phyloP scores from a whole-genome alignment of 495 filamentous ascomycete genomes.

The Cercophora newfieldiana region DNA sequence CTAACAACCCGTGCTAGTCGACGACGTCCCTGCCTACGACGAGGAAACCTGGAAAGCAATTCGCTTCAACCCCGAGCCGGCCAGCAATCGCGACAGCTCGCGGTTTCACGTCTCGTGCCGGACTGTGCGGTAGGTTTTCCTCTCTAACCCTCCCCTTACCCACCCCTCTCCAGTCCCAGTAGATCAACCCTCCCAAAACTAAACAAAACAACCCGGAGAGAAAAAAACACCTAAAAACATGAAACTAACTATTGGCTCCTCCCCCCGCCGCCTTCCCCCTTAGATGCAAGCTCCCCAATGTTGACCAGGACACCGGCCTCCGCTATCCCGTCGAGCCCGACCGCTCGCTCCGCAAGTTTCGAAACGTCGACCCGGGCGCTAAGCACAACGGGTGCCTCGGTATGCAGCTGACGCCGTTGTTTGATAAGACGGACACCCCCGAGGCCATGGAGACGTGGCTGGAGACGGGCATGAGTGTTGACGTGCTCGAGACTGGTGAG shows the following conservation, averaged over 20 bases:
- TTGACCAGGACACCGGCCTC: constrained; percentile 71
- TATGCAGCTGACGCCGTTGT: constrained; percentile 76
- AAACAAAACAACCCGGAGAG: not conserved
- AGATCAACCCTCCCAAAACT: not conserved
- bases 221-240: constrained; percentile 21
- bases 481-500: constrained; percentile 38
- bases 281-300: constrained; percentile 82
- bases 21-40: constrained; percentile 40
- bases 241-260: not conserved
- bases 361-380: constrained; percentile 74
- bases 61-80: constrained; percentile 52
- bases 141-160: not conserved
- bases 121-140: constrained; percentile 53
- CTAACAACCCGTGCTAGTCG: constrained; percentile 30
- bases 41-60: constrained; percentile 83
- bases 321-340: constrained; percentile 73
- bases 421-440: constrained; percentile 27
- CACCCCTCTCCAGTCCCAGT: not conserved
- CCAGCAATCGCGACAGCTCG: constrained; percentile 31
- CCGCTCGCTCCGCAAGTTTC: constrained; percentile 64
- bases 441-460: constrained; percentile 41
- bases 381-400: constrained; percentile 72
- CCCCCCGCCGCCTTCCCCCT: not conserved
- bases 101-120: constrained; percentile 64
- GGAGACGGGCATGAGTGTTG: constrained; percentile 46